Base-by-base conservation (phyloP, 2,329 filamentous ascomycete genomes). In the Paecilomyces sp. region DNA sequence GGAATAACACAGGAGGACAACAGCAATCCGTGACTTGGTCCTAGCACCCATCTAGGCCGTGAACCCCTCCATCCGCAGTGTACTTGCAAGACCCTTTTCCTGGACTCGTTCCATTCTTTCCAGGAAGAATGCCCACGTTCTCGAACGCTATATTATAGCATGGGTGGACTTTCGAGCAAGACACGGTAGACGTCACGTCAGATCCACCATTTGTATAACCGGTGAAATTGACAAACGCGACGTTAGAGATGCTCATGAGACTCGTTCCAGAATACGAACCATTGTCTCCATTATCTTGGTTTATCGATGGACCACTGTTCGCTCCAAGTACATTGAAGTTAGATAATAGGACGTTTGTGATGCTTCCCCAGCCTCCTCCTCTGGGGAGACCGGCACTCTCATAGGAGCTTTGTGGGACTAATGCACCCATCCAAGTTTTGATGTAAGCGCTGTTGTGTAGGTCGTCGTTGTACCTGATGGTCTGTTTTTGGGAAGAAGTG, bases 401-500 rank as follows among this genome's bases (percentile, higher is more conserved):
- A 64, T 85, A 85, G 6, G 65, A 68, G 18, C 67, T 66, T 62
- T 83, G 79, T 0, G 74, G 74, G 0, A 80, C 75, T 2, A 77
- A 74, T 1, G 71, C 77, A 3, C 83, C 82, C 3, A 83, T 74
- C 79, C 80, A 85, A 0, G 82, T 84, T 65, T 85, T 85, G 68
- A 85, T 81, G 63, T 84, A 83, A 0, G 79, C 81, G 13, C 71
- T 70, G 61, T 79, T 78, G 58, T 79, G 71, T 72, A 81, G 79
- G 61, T 81, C 76, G 15, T 77, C 70, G 57, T 81, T 81, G 64
- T 78, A 71, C 13, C 72, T 75, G 28, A 78, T 66, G 57, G 82
- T 75, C 31, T 73, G 60, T n/a, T 22, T 25, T 15, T 31, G 15
- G 11, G n/a, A 13, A 9, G 36, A 1, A 22, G 31, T 60, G 33